These are phyloP conservation scores for Penicillium turbatum DNA, from an alignment of 495 filamentous ascomycete species.

Conservation along the genomic window DNA sequence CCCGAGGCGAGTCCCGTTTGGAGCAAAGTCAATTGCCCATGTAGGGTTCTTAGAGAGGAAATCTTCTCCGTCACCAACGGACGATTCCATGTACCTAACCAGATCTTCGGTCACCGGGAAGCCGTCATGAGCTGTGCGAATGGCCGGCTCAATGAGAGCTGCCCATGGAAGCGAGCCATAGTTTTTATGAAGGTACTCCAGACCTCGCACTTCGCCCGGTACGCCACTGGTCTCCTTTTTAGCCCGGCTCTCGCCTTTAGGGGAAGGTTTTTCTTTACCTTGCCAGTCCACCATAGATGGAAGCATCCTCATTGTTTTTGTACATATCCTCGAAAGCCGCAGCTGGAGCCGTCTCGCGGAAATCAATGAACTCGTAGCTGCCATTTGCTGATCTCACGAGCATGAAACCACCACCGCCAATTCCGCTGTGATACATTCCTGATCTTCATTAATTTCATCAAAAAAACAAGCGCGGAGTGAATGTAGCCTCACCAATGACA, in stretches of 20 bases:
- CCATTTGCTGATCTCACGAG: constrained; percentile 62
- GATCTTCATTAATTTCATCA: constrained; percentile 11
- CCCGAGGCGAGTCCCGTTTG: constrained; percentile 64
- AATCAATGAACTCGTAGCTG: constrained; percentile 73
- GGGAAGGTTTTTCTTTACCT: constrained; percentile 33
- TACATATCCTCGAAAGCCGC: constrained; percentile 80
- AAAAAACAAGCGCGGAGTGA: not conserved
- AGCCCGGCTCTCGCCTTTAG: not conserved
- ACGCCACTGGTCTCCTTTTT: constrained; percentile 51
- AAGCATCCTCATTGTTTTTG: constrained; percentile 48
- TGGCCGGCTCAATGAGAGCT: constrained; percentile 65
- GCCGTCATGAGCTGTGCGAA: constrained; percentile 68
- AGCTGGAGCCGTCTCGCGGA: constrained; percentile 78
- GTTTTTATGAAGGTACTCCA: constrained; percentile 69
- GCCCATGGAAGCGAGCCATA: constrained; percentile 70
- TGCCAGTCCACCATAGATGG: constrained; percentile 59
- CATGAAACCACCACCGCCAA: constrained; percentile 88
- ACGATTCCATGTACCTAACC: constrained; percentile 60
- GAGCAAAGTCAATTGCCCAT: constrained; percentile 87
- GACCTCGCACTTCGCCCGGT: constrained; percentile 75
- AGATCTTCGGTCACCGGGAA: constrained; percentile 68
- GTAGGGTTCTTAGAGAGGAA: constrained; percentile 69
- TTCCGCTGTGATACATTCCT: constrained; percentile 82
- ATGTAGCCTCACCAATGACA: constrained; percentile 52
- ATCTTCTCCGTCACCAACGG: constrained; percentile 38